phyloP scores from a whole-genome alignment of 129 eudicot species.

The Ambrosia artemisiifolia region DNA sequence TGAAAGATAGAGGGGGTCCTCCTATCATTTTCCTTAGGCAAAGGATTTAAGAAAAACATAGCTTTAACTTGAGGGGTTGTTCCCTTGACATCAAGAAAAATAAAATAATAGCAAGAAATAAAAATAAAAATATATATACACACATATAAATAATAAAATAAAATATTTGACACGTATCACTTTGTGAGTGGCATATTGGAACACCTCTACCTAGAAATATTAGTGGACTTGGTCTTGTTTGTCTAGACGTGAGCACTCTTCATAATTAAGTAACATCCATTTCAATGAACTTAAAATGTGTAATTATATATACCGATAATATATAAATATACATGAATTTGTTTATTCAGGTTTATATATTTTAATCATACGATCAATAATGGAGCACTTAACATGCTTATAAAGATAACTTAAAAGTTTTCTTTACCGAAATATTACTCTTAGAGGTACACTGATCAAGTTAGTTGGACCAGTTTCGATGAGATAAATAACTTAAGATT shows the following conservation, averaged over 20 bases:
- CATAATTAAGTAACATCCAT: conserved; percentile 6
- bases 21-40: conserved; percentile 4
- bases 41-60: conserved; percentile 20
- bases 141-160: background rate
- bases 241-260: conserved; percentile 13
- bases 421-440: no score
- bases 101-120: background rate
- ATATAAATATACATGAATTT: background rate
- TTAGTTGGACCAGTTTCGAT: no score
- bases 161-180: conserved; percentile 22
- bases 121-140: background rate
- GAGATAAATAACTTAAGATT: no score
- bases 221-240: conserved; percentile 19
- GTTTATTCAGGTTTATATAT: no score
- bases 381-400: no score
- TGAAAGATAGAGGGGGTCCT: background rate
- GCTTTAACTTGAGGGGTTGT: conserved; percentile 11
- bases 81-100: background rate
- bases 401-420: no score
- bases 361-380: no score
- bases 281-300: background rate
- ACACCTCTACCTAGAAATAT: conserved; percentile 16
- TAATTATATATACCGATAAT: background rate
- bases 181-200: conserved; percentile 10
- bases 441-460: no score